Base-by-base conservation (phyloP, 371 early-diverging fungal species). In the Smittium culicis region DNA sequence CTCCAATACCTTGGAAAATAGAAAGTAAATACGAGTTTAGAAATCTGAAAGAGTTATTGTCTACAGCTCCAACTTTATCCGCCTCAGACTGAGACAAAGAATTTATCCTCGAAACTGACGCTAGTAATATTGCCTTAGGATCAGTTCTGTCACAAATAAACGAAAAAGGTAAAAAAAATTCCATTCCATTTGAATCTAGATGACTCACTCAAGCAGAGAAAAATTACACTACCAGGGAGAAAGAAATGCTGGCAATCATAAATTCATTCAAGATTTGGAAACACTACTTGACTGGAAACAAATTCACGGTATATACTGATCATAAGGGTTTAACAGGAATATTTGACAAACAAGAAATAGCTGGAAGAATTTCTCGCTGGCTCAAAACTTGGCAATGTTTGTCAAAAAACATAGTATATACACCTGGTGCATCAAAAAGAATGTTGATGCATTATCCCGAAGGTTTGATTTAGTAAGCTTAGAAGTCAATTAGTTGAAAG, bases 61-160 rank as follows among this genome's bases (percentile, higher is more conserved):
- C 45, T 20, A 45, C 45, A 45, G 45, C 45, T 20, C 20, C 45
- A 45, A 45, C 45, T 11, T 11, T 45, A 45, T 5, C 45, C 45
- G 11, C 67, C 25, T 61, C 70, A 20, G 75, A 77, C 63, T 70
- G 35, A 2, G 35, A 30, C 0, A 35, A 64, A 66, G 67, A 60
- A 0, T 69, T 73, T 54, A 34, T 71, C 5, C 29, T 80, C 0
- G 70, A 77, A 25, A 66, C 79, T 14, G 80, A 81, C 64, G 76
- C 79, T 1, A 73, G 74, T 3, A 68, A 73, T 29, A 67, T 59
- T 16, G 79, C 70, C 20, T n/a, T 79, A 17, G 81, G 74, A 14
- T 72, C 69, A 20, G 72, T 78, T 8, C 69, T 82, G 1, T 66
- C 63, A 20, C 82, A 81, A 66, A 63, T 62, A 32, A 57, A 66